Conservation (phyloP, 805 yeast genomes). For the Saccharomycopsis sp. region DNA sequence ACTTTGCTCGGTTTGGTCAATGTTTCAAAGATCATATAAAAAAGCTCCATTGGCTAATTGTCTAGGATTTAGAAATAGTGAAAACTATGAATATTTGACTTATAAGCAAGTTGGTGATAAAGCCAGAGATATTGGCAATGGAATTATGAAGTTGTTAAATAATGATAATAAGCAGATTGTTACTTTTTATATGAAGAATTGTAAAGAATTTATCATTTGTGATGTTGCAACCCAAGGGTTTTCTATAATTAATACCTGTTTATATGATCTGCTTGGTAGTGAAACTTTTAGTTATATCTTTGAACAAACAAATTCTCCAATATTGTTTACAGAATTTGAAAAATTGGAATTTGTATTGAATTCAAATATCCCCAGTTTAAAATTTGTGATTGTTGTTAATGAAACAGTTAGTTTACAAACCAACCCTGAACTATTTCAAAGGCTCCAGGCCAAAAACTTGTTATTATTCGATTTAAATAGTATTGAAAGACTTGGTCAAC, state of each 20-base stretch:
- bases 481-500: conserved; percentile 29
- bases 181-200: conserved; percentile 48
- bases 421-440: conserved; percentile 35
- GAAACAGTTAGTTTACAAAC: too few species aligned
- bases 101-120: conserved; percentile 1
- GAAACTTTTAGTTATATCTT: conserved; percentile 55
- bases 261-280: conserved; percentile 49
- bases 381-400: conserved; percentile 32
- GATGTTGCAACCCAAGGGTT: conserved; percentile 59
- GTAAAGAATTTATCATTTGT: conserved; percentile 59
- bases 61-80: too few species aligned
- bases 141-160: conserved; percentile 20
- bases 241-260: conserved; percentile 40
- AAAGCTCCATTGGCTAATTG: too few species aligned
- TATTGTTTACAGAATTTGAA: conserved; percentile 40
- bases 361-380: conserved; percentile 30
- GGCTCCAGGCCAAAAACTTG: conserved; percentile 26
- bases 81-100: conserved; percentile 21
- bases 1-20: conserved; percentile 25
- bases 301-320: conserved; percentile 50
- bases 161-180: conserved; percentile 16
- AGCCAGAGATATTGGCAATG: conserved; percentile 20
- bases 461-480: conserved; percentile 26
- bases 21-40: too few species aligned
- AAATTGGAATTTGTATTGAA: conserved; percentile 39